A percentile compares a stretch with the other conserved stretches of the same genome.
Conservation (phyloP, 2,329 filamentous ascomycete genomes). For the Alternaria sp. region DNA sequence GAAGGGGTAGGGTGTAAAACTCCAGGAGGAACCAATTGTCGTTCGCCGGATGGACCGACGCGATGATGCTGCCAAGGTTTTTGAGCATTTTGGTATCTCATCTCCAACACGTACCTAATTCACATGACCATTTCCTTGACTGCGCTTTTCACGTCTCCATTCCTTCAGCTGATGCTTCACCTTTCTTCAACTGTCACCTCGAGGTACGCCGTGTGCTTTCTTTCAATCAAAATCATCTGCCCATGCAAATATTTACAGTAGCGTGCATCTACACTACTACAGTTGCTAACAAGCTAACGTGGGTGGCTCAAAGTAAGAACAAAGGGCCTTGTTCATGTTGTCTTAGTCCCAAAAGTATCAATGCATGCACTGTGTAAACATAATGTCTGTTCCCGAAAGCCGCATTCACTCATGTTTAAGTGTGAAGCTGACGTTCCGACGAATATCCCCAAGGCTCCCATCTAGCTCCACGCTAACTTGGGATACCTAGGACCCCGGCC, state of each 20-base stretch:
- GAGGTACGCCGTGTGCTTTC: neutral
- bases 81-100: neutral
- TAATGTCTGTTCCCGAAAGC: neutral
- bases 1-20: neutral
- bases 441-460: neutral
- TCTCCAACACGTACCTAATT: neutral
- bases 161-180: neutral
- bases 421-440: neutral
- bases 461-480: neutral
- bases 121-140: neutral
- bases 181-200: no score
- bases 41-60: neutral
- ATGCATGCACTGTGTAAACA: neutral
- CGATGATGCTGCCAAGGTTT: neutral
- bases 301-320: neutral
- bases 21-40: neutral
- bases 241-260: neutral
- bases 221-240: neutral
- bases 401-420: neutral
- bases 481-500: neutral
- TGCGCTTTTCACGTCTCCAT: accelerated
- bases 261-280: neutral
- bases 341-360: no score
- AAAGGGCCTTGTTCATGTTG: neutral
- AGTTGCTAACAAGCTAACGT: accelerated